Conservation (phyloP, 176 grass and related monocot genomes). For the Thalia dealbata region DNA sequence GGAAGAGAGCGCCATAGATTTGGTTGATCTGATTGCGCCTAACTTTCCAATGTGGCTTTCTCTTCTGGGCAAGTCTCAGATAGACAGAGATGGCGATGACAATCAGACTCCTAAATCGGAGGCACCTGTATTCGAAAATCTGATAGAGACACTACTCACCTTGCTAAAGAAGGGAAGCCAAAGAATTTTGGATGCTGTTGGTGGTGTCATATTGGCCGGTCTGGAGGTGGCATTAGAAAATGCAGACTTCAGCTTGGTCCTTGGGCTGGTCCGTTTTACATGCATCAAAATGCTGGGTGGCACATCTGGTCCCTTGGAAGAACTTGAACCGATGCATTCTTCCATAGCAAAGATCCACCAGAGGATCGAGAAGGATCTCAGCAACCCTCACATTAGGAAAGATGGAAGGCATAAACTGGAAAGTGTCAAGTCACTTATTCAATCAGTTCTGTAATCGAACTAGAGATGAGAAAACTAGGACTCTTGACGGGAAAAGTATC, state of each 20-base stretch:
- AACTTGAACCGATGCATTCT: slow-evolving; percentile 32
- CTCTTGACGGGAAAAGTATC: background rate
- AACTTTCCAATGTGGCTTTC: slow-evolving; percentile 61
- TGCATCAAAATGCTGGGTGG: slow-evolving; percentile 51
- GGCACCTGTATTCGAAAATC: slow-evolving; percentile 32
- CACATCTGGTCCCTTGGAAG: slow-evolving; percentile 10
- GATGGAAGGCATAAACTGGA: slow-evolving; percentile 40
- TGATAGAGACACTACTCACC: slow-evolving; percentile 42
- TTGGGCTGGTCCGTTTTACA: slow-evolving; percentile 51
- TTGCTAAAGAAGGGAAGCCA: slow-evolving; percentile 71
- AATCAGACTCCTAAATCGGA: slow-evolving; percentile 7
- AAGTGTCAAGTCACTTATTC: slow-evolving; percentile 42
- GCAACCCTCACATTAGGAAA: slow-evolving; percentile 24
- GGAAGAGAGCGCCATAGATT: slow-evolving; percentile 22
- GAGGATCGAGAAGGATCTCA: slow-evolving; percentile 30
- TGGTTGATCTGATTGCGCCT: slow-evolving; percentile 17
- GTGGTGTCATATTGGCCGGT: slow-evolving; percentile 36
- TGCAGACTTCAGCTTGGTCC: slow-evolving; percentile 31
- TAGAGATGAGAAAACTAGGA: background rate
- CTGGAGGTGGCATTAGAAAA: slow-evolving; percentile 29
- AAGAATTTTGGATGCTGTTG: slow-evolving; percentile 49
- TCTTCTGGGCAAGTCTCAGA: slow-evolving; percentile 44
- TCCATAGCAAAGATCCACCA: slow-evolving; percentile 40
- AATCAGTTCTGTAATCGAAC: slow-evolving; percentile 30
- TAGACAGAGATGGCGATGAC: slow-evolving; percentile 30